Base-by-base conservation (phyloP, 306 rosid species). In the Elaeagnus macrophylla region DNA sequence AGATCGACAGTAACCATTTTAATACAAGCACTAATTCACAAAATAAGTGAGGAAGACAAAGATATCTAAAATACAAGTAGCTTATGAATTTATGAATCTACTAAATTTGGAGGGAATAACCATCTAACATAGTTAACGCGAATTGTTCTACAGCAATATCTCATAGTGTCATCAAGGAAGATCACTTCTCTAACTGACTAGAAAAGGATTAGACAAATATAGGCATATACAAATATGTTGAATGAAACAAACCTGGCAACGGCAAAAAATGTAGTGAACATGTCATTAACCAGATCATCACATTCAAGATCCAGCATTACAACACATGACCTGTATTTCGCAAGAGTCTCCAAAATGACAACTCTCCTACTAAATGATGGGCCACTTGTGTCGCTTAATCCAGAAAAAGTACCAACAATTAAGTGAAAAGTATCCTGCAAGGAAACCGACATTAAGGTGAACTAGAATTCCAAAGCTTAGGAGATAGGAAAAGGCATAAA, bases 291-390 rank as follows among this genome's bases (percentile, higher is more conserved):
- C 75, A 93, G 73, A 68, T 82, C 95, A 68, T 88, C 81, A 66
- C 99, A 93, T 77, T 93, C 99, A 52, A 93, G 99, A 73, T 93
- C 99, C 77, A 93, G 70, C 96, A 93, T 93, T 62, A 93, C 99
- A 62, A 93, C 99, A 50, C 99, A 93, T 9, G 99, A 93, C 79
- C 99, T 93, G 77, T 93, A 93, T 56, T 75, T 87, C 44, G 99
- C 96, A 51, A 93, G 84, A 59, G 99, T 93, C 89, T 93, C 99
- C 88, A 93, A 72, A 70, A 93, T 93, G 65, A 77, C 82, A 72
- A 93, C 94, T 81, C 96, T 87, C 72, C 96, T 79, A 55, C 88
- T 85, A 73, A 93, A 93, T 69, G 99, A 93, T 62, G 89, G 88
- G 74, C 99, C 99, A 46, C 70, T 77, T 17, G 81, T 83, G 75